A percentile compares a stretch with the other conserved stretches of the same genome.
Evolutionary conservation across 2,329 filamentous ascomycete species (phyloP).

Genomic region (Penicillium corylophilum): DNA sequence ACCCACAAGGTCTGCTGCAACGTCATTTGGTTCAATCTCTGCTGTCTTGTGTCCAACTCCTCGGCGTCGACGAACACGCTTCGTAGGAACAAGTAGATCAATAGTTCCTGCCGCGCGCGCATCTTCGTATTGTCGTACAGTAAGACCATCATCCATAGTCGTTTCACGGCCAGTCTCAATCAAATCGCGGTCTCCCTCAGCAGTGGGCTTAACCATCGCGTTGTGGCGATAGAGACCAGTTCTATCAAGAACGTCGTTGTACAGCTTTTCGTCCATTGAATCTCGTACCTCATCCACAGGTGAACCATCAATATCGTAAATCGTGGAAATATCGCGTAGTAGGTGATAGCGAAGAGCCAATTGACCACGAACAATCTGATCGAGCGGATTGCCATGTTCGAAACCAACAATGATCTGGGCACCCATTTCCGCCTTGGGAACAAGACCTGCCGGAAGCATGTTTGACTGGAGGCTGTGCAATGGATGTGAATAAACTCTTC

Average conservation of each 20-base stretch:
- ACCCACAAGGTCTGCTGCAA: slow-evolving; percentile 57
- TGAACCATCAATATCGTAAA: slow-evolving; percentile 69
- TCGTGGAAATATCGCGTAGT: slow-evolving; percentile 74
- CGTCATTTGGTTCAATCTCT: slow-evolving; percentile 50
- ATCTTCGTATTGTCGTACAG: slow-evolving; percentile 72
- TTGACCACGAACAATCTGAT: slow-evolving; percentile 86
- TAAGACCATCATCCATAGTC: slow-evolving; percentile 65
- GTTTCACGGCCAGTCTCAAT: slow-evolving; percentile 83
- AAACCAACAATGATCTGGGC: slow-evolving; percentile 98
- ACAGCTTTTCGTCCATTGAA: slow-evolving; percentile 81
- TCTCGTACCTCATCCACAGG: slow-evolving; percentile 77
- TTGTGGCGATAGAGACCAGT: slow-evolving; percentile 89
- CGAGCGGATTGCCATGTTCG: slow-evolving; percentile 89
- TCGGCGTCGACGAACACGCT: slow-evolving; percentile 45
- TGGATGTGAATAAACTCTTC: slow-evolving; percentile 85
- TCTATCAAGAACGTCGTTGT: slow-evolving; percentile 90
- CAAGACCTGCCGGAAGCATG: slow-evolving; percentile 54
- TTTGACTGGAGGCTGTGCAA: slow-evolving; percentile 59
- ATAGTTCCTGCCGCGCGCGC: slow-evolving; percentile 60
- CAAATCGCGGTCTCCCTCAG: slow-evolving; percentile 78
- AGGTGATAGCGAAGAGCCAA: slow-evolving; percentile 82
- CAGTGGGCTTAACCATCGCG: slow-evolving; percentile 64
- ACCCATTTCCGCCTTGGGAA: slow-evolving; percentile 89
- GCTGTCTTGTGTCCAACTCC: slow-evolving; percentile 49
- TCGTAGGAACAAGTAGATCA: slow-evolving; percentile 43